Evolutionary conservation across 2,329 filamentous ascomycete genomes (phyloP).

Genomic region (Microcyclospora tardicrescens): DNA sequence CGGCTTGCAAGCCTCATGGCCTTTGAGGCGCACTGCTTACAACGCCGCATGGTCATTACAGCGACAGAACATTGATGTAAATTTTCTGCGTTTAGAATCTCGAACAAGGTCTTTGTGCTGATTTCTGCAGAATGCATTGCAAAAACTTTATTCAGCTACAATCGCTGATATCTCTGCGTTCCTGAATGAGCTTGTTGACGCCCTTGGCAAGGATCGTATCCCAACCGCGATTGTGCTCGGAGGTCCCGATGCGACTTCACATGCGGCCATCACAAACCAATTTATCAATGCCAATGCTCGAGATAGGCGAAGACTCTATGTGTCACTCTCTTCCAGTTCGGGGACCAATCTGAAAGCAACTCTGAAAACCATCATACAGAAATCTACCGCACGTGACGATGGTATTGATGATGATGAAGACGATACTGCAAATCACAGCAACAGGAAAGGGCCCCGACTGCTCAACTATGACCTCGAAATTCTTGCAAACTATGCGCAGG

Average conservation of each 20-base stretch:
- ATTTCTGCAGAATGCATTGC: constrained; percentile 17
- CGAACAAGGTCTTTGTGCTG: neutral
- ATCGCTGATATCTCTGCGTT: constrained; percentile 28
- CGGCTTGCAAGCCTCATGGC: constrained; percentile 25
- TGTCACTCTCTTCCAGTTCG: constrained; percentile 56
- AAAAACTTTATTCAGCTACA: constrained; percentile 27
- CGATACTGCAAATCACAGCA: constrained; percentile 24
- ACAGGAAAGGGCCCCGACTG: constrained; percentile 34
- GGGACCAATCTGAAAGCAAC: constrained; percentile 60
- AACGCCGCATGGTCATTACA: constrained; percentile 51
- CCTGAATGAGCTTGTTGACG: constrained; percentile 19
- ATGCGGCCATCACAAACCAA: constrained; percentile 61
- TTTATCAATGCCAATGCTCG: constrained; percentile 25
- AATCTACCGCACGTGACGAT: constrained; percentile 40
- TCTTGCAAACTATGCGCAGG: constrained; percentile 46
- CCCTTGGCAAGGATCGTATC: constrained; percentile 4
- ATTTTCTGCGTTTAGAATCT: neutral
- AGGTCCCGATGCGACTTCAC: constrained; percentile 65
- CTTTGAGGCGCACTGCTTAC: constrained; percentile 47
- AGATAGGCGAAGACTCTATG: constrained; percentile 38
- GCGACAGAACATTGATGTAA: constrained; percentile 49
- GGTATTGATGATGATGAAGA: constrained; percentile 39
- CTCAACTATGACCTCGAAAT: constrained; percentile 70
- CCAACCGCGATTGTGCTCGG: constrained; percentile 28
- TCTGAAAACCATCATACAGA: constrained; percentile 60